Evolutionary conservation across 768 basidiomycete species (phyloP), one percentile per base, ranked within the genome.

Genomic region (Cubamyces sp.): DNA sequence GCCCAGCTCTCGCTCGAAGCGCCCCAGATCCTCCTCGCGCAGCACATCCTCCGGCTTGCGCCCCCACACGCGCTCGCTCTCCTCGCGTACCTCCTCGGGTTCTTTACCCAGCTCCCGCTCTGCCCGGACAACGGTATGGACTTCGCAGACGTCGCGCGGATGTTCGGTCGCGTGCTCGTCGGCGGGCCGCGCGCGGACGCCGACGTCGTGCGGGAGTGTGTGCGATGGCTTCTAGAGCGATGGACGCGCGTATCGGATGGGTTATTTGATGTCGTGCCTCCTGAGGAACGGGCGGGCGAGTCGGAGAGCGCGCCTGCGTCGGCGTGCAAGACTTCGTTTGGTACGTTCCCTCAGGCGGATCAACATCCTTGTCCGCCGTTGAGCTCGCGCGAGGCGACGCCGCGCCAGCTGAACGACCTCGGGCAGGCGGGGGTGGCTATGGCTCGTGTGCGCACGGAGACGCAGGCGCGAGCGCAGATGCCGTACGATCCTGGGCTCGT

Each of bases 71-170:
- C 75, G 54, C 74, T 81, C 61, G 75, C 75, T 37, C 70, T 83
- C 3, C 73, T 84, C 50, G 67, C 74, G 42, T 82, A 83, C 65
- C 75, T 84, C 37, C 73, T 78, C 55, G 74, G 75, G 5, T 82
- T 84, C 69, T 81, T 84, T 66, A 79, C 80, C 0, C 83, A 85
- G 64, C 69, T 84, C 0, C 83, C 81, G 2, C 73, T 82, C 7
- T 81, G 77, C 56, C 78, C 82, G 1, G 81, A 81, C 46, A 84
- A 85, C 61, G 77, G 78, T 1, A 67, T 85, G n/a, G 71, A 77
- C 6, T 70, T 78, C 39, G 77, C 81, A 53, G 76, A 78, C 46
- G 75, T 83, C 52, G 78, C 79, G 6, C 72, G 77, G 45, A 78
- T 83, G 52, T 84, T 84, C 54, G 82, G 79, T 8, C 70, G 71